Base-by-base conservation (phyloP, 148 eudicot genomes). In the Fagopyrum homotropicum region DNA sequence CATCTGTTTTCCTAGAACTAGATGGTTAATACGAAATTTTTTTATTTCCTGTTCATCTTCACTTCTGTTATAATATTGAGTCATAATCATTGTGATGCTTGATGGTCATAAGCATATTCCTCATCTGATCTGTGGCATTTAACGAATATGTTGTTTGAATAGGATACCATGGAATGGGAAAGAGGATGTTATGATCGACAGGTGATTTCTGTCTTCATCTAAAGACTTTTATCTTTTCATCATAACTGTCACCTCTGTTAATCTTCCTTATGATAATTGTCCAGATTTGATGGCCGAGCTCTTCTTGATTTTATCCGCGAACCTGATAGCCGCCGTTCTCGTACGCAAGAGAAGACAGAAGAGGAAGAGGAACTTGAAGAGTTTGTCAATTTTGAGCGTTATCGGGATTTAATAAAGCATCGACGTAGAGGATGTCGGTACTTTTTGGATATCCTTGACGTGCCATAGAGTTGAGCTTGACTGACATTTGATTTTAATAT, bases 391-490 rank as follows among this genome's bases (percentile, higher is more conserved):
- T 95, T 95, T 95, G 97, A 95, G 98, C 99, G 99, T 89, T 95
- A 92, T 84, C 97, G 97, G 94, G 99, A 95, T 92, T 95, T 95
- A 92, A 92, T 95, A 90, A 95, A 95, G 91, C 99, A 92, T 89
- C 97, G 93, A 76, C 99, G 99, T 85, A 95, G 99, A 95, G 99
- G 99, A 95, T 95, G 99, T 95, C 99, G 97, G 99, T 95, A 95
- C 98, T 95, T 92, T 86, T 89, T 91, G 73, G 77, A 78, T 80
- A 61, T 87, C 83, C 81, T 72, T 79, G 81, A 77, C 78, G 77
- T 83, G 84, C 80, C 72, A 72, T 86, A 77, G 55, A 74, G 77
- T 81, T 78, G 73, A 50, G 75, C 79, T 80, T 78, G 73, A 78
- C 77, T 26, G 46, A 66, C 46, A 66, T 66, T 66, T 14, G 69